phyloP scores from a whole-genome alignment of 192 early-diverging fungal species.

The Dimargaris verticillata region DNA sequence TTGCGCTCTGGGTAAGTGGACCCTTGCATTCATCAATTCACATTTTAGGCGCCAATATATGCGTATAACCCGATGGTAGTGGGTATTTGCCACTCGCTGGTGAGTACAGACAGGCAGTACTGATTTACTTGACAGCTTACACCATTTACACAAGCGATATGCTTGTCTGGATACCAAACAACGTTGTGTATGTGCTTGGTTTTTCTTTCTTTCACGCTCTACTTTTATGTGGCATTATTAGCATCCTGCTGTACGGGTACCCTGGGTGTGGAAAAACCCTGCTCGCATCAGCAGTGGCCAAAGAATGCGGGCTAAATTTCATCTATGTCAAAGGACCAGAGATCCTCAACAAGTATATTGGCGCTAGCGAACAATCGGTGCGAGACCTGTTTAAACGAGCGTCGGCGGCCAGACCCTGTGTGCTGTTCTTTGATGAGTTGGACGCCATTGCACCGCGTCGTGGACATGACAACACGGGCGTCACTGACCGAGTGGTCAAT shows the following conservation, averaged over 20 bases:
- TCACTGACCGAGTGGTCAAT: conserved; percentile 96
- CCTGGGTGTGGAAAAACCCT: conserved; percentile 99
- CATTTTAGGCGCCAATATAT: no score
- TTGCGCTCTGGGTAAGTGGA: no score
- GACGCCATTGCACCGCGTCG: conserved; percentile 89
- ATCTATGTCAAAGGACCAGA: conserved; percentile 96
- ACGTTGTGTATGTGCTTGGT: no score
- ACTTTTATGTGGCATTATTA: no score
- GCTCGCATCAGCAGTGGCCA: conserved; percentile 84
- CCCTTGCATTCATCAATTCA: no score
- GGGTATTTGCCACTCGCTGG: no score
- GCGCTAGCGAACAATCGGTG: conserved; percentile 86
- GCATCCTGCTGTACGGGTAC: conserved; percentile 84
- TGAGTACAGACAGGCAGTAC: no score
- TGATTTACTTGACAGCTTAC: no score
- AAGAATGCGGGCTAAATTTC: conserved; percentile 93
- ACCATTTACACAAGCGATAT: no score
- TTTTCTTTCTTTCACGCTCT: no score
- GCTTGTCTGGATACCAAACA: no score
- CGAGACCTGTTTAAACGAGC: conserved; percentile 91
- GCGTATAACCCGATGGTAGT: no score
- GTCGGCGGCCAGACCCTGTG: conserved; percentile 81
- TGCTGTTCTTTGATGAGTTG: conserved; percentile 98
- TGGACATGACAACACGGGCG: conserved; percentile 96
- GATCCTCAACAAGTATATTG: conserved; percentile 97